Conservation (phyloP, 345 rosid genomes). For the Acer campestre region DNA sequence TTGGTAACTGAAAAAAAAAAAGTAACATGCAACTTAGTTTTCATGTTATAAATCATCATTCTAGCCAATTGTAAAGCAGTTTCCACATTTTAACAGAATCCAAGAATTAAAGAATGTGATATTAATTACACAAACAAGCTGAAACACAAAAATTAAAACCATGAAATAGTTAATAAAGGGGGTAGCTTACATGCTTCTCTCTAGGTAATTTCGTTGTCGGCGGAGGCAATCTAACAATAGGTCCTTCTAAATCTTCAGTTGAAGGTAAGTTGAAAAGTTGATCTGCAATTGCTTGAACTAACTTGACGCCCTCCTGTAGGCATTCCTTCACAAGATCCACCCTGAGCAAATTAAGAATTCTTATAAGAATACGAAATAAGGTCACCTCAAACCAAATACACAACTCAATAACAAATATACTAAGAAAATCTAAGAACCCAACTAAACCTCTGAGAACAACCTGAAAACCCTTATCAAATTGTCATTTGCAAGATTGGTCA, state of each 20-base stretch:
- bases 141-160: neutral
- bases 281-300: constrained; percentile 74
- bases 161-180: neutral
- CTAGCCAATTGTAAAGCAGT: neutral
- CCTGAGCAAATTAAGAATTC: constrained; percentile 35
- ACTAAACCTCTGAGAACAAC: neutral
- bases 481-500: neutral
- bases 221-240: constrained; percentile 74
- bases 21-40: neutral
- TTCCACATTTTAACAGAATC: neutral
- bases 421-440: neutral
- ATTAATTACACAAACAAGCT: neutral
- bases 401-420: neutral
- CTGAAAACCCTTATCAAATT: neutral
- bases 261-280: constrained; percentile 74
- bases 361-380: neutral
- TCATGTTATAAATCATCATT: neutral
- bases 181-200: constrained; percentile 53
- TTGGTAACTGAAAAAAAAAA: constrained; percentile 47
- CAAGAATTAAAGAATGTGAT: neutral
- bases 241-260: constrained; percentile 75
- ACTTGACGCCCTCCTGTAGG: constrained; percentile 59
- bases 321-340: constrained; percentile 68
- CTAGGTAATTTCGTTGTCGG: constrained; percentile 79
- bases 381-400: constrained; percentile 9